Evolutionary conservation across 2,329 filamentous ascomycete species (phyloP).

Genomic region (Fusarium musae): DNA sequence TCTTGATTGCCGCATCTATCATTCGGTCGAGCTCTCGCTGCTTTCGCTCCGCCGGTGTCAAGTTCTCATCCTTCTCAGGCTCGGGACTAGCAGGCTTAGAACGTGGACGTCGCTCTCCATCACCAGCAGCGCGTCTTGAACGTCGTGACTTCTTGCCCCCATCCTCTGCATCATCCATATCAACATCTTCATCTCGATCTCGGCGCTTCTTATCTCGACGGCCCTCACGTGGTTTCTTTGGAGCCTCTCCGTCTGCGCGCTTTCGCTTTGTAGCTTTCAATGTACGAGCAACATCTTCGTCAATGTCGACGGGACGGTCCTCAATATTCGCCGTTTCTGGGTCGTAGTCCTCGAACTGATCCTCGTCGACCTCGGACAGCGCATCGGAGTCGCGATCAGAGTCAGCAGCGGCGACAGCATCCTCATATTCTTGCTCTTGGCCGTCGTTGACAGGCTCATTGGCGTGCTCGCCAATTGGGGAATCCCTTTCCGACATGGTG

Average conservation of each 20-base stretch:
- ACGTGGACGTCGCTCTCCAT: slow-evolving; percentile 61
- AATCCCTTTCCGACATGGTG: slow-evolving; percentile 61
- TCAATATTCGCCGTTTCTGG: slow-evolving; percentile 71
- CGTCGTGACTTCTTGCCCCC: slow-evolving; percentile 59
- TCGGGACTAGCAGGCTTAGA: slow-evolving; percentile 60
- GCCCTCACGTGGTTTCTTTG: slow-evolving; percentile 81
- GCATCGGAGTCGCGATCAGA: slow-evolving; percentile 68
- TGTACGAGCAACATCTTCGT: slow-evolving; percentile 72
- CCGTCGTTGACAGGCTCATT: slow-evolving; percentile 54
- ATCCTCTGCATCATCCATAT: slow-evolving; percentile 59
- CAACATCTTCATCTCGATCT: slow-evolving; percentile 61
- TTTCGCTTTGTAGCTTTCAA: slow-evolving; percentile 74
- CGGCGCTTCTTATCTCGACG: slow-evolving; percentile 73
- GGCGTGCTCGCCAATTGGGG: slow-evolving; percentile 53
- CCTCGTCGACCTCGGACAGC: slow-evolving; percentile 75
- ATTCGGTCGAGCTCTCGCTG: slow-evolving; percentile 85
- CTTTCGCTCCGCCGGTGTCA: slow-evolving; percentile 87
- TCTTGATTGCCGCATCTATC: slow-evolving; percentile 90
- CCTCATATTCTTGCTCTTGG: slow-evolving; percentile 51
- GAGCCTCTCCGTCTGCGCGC: slow-evolving; percentile 69
- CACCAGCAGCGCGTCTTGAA: slow-evolving; percentile 56
- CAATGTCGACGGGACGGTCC: slow-evolving; percentile 72
- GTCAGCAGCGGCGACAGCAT: slow-evolving; percentile 50
- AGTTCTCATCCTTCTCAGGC: slow-evolving; percentile 77
- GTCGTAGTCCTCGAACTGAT: slow-evolving; percentile 77